A percentile compares a stretch with the other conserved stretches of the same genome.
phyloP scores from a whole-genome alignment of 2,329 filamentous ascomycete species.

The Neophaeococcomyces mojaviensis region DNA sequence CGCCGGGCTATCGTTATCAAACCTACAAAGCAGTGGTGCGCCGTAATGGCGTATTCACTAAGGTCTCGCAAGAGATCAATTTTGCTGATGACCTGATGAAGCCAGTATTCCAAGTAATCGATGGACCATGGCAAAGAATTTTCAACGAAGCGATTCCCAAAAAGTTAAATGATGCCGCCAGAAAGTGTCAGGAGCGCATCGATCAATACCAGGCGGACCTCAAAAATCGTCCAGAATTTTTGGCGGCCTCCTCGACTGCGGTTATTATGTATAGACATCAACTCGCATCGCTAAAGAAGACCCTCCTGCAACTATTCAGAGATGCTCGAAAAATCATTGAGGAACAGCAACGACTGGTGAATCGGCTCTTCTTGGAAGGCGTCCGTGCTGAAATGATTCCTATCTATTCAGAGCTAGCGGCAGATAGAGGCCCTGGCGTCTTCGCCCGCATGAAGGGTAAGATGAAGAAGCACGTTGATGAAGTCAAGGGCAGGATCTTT shows the following conservation, averaged over 20 bases:
- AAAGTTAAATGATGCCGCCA: slow-evolving; percentile 23
- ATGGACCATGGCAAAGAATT: slow-evolving; percentile 35
- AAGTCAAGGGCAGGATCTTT: slow-evolving; percentile 44
- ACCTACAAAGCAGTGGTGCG: slow-evolving; percentile 53
- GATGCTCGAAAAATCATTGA: slow-evolving; percentile 34
- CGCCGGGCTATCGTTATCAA: slow-evolving; percentile 39
- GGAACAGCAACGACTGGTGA: slow-evolving; percentile 44
- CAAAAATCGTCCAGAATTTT: slow-evolving; percentile 31
- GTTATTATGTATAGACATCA: slow-evolving; percentile 34
- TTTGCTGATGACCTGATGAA: slow-evolving; percentile 24
- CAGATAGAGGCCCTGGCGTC: slow-evolving; percentile 40
- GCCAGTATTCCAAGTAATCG: slow-evolving; percentile 28
- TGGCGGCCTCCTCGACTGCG: slow-evolving; percentile 32
- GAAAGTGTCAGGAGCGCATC: slow-evolving; percentile 14
- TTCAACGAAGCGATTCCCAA: slow-evolving; percentile 12
- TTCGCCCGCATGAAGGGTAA: slow-evolving; percentile 46
- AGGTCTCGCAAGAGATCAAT: slow-evolving; percentile 30
- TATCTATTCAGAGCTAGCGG: slow-evolving; percentile 40
- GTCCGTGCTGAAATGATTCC: slow-evolving; percentile 40
- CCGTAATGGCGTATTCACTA: slow-evolving; percentile 42
- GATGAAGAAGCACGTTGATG: slow-evolving; percentile 42
- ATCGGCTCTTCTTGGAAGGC: slow-evolving; percentile 46
- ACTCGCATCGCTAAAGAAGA: slow-evolving; percentile 34
- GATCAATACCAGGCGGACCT: slow-evolving; percentile 8
- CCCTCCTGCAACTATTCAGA: slow-evolving; percentile 32